Evolutionary conservation across 2,329 filamentous ascomycete genomes (phyloP), one percentile per base, ranked within the genome.

Genomic region (Xylariaceae sp.): DNA sequence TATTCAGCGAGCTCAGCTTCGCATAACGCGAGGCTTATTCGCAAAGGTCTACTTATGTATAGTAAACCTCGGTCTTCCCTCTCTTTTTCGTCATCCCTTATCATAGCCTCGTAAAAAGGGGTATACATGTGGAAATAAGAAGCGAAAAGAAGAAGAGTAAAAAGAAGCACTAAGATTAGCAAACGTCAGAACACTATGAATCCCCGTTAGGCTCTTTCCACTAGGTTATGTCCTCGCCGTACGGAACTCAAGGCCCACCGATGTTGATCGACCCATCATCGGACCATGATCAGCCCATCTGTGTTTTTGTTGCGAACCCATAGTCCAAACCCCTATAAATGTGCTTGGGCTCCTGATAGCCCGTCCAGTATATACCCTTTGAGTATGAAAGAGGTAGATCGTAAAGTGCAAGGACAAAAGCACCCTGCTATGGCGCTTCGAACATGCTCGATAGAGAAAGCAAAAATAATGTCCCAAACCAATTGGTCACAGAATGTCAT

Each of bases 241-340:
- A 16, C 35, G 8, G 24, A 44, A 44, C 32, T 6, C 8, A 11
- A 45, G 26, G 21, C 30, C 45, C 44, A 36, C 24, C 41, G 36
- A 43, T 18, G 35, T 41, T 23, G 24, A 30, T 50, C 18, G 42
- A 16, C 52, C 46, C 52, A 50, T 55, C 32, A n/a, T 55, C 52
- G 42, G 27, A 41, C 42, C 53, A 55, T 55, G 41, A 52, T 47
- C 53, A 29, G 36, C 20, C 48, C 42, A 51, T 29, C 30, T 13
- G 20, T 15, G 13, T 20, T 43, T 24, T 26, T n/a, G n/a, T n/a
- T n/a, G n/a, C n/a, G n/a, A n/a, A n/a, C n/a, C 46, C 27, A 27
- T 50, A 33, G 41, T 29, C 29, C 41, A 18, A 27, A 18, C 20
- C 16, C 18, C 36, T 16, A 39, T 33, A 41, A 41, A 26, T 13